These are phyloP conservation scores for Byssoonygena ceratinophila DNA, from an alignment of 2,329 filamentous ascomycete species.

Conservation along the genomic window DNA sequence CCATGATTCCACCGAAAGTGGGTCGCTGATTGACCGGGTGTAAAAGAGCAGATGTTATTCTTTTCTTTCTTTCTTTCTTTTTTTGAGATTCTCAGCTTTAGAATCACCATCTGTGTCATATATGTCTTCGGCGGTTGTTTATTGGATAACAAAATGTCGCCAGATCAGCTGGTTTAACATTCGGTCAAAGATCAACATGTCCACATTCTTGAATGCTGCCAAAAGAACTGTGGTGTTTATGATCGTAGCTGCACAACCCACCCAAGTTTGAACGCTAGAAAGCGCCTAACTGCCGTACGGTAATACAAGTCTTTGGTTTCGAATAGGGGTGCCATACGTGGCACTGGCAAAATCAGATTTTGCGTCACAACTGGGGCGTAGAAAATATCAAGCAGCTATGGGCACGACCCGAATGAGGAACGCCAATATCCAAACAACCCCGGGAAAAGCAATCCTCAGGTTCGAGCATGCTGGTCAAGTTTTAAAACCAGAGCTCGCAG, in stretches of 20 bases:
- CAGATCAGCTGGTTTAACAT: background rate
- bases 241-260: slow-evolving; percentile 4
- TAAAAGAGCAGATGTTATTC: background rate
- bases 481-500: no score
- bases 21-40: background rate
- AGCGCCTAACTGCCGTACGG: background rate
- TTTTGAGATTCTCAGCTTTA: background rate
- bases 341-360: slow-evolving; percentile 8
- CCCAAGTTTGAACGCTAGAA: background rate
- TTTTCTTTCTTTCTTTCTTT: no score
- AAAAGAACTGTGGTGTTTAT: background rate
- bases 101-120: background rate
- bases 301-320: slow-evolving; percentile 6
- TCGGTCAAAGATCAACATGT: background rate
- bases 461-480: background rate
- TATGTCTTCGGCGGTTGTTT: background rate
- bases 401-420: background rate
- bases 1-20: background rate
- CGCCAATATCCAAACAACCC: background rate
- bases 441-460: slow-evolving; percentile 1
- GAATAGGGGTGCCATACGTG: slow-evolving; percentile 11
- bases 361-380: slow-evolving; percentile 6
- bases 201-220: no score
- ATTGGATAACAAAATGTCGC: background rate
- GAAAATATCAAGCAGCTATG: background rate